Conservation (phyloP, 495 filamentous ascomycete genomes). For the Penicillium egyptiacum region DNA sequence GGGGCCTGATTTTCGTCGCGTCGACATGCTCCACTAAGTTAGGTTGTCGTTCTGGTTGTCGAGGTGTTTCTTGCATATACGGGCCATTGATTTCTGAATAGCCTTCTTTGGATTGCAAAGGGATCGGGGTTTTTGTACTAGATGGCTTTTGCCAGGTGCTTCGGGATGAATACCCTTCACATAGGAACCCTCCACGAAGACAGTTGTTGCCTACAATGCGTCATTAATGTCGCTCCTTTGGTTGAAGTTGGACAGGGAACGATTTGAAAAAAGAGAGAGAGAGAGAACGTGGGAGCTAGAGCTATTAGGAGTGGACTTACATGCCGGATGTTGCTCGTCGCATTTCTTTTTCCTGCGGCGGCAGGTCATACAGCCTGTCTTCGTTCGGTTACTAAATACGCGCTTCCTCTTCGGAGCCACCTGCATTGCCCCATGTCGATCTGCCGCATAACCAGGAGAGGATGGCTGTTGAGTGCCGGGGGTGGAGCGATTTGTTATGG, state of each 20-base stretch:
- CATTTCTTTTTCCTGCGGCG: constrained; percentile 97
- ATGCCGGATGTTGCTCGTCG: constrained; percentile 92
- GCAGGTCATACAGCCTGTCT: constrained; percentile 97
- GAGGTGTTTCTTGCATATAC: constrained; percentile 53
- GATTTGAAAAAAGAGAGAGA: background rate
- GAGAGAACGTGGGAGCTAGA: background rate
- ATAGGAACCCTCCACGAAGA: constrained; percentile 84
- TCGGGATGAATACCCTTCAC: constrained; percentile 86
- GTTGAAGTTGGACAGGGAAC: background rate
- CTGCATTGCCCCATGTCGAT: constrained; percentile 50
- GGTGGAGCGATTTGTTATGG: constrained; percentile 34
- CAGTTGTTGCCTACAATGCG: constrained; percentile 77
- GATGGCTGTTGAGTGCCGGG: constrained; percentile 36
- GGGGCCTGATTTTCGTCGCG: constrained; percentile 42
- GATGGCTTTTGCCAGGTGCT: constrained; percentile 69
- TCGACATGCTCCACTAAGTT: constrained; percentile 39
- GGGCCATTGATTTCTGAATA: constrained; percentile 52
- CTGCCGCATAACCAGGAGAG: constrained; percentile 40
- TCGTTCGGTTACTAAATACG: constrained; percentile 93
- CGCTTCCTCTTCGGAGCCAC: constrained; percentile 79
- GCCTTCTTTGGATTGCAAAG: constrained; percentile 81
- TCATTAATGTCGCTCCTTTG: constrained; percentile 4
- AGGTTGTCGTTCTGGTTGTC: constrained; percentile 42
- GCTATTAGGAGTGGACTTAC: constrained; percentile 48
- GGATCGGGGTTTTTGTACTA: constrained; percentile 64